Base-by-base conservation (phyloP, 176 grass and related monocot species). In the Cymbopogon citratus region DNA sequence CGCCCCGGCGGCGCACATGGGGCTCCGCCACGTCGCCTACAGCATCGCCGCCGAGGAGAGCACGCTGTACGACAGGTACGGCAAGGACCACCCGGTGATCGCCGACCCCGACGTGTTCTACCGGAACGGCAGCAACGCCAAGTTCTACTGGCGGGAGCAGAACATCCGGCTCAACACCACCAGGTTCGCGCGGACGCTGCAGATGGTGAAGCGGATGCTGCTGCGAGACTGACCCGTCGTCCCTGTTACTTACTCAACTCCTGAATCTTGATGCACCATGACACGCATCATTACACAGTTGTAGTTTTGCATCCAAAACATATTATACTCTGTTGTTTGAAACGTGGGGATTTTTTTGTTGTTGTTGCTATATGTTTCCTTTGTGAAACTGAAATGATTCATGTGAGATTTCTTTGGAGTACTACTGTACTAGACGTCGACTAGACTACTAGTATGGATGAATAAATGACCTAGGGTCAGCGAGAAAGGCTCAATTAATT, bases 11-110 rank as follows among this genome's bases (percentile, higher is more conserved):
- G 19, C 19, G 66, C 66, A 80, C 40, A 83, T 89, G 65, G 75
- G 81, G 9, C 12, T 88, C 66, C 54, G 48, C 16, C 60, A 84
- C 45, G 23, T 88, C 52, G 3, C 33, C 0, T 85, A 85, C 54
- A 81, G 78, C 44, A 62, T 89, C 63, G 49, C 67, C 39, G 40
- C 82, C 25, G 74, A 51, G 40, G 87, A 89, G 71, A 89, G 87
- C 87, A 71, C 87, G 71, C 54, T 89, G 48, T 85, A 69, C 54
- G 52, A 75, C 0, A 80, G 41, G 61, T 89, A 81, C 57, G 69
- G 75, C 5, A 61, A 70, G 66, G 65, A 57, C 15, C 15, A 51
- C 29, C 87, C 60, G 2, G 87, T 84, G 40, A 70, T 89, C 26
- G 49, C 16, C 33, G 76, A 81, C 5, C 82, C 87, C 27, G 44